Evolutionary conservation across 352 stramenopile species (phyloP).

Genomic region (Saprolegnia parasitica): DNA sequence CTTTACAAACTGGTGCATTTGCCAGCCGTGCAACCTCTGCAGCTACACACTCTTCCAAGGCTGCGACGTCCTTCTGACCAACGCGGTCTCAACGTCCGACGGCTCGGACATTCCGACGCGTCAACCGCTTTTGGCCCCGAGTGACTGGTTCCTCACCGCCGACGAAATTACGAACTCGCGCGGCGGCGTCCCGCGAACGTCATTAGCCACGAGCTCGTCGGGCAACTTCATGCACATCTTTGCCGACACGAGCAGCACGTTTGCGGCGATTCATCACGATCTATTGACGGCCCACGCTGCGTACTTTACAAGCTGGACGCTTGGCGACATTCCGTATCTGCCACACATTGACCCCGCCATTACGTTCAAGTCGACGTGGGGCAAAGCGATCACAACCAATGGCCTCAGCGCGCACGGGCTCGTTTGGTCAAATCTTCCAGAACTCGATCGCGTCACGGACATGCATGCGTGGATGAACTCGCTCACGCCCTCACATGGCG

Average conservation of each 20-base stretch:
- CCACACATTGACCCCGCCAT: background rate
- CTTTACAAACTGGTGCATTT: slow-evolving; percentile 35
- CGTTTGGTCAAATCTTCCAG: background rate
- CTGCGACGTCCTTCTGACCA: slow-evolving; percentile 5
- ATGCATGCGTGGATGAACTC: slow-evolving; percentile 22
- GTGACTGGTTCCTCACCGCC: slow-evolving; percentile 55
- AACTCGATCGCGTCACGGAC: background rate
- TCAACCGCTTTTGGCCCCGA: slow-evolving; percentile 46
- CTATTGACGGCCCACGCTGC: slow-evolving; percentile 23
- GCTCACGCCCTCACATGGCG: background rate
- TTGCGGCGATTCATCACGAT: slow-evolving; percentile 46
- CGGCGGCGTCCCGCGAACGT: slow-evolving; percentile 39
- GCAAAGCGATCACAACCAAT: background rate
- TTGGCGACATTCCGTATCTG: slow-evolving; percentile 9
- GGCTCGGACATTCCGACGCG: slow-evolving; percentile 19
- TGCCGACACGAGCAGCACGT: slow-evolving; percentile 43
- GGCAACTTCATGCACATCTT: slow-evolving; percentile 50
- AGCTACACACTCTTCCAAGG: slow-evolving; percentile 31
- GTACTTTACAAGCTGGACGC: slow-evolving; percentile 9
- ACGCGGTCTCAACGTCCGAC: slow-evolving; percentile 7
- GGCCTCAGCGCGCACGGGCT: background rate
- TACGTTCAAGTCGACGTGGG: slow-evolving; percentile 3
- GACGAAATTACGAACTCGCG: slow-evolving; percentile 50
- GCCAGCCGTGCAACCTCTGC: slow-evolving; percentile 34
- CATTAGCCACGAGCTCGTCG: slow-evolving; percentile 43